Conservation (phyloP, 371 early-diverging fungal species). For the Mortierella polycephala region DNA sequence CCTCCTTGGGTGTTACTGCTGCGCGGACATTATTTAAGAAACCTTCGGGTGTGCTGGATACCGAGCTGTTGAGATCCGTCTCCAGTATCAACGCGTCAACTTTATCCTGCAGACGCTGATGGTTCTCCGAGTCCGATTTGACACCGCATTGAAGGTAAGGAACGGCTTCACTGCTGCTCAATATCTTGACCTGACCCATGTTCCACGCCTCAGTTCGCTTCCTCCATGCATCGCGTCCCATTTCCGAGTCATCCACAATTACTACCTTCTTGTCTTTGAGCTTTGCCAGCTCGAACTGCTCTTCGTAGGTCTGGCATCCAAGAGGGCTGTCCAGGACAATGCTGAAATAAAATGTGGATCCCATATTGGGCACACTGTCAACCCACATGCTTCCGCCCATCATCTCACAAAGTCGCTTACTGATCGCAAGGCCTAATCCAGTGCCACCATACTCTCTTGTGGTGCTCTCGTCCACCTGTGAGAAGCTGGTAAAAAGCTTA, state of each 20-base stretch:
- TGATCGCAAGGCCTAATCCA: slow-evolving; percentile 57
- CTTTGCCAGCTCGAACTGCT: slow-evolving; percentile 36
- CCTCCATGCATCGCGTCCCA: slow-evolving; percentile 43
- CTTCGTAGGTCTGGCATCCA: slow-evolving; percentile 32
- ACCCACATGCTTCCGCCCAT: slow-evolving; percentile 56
- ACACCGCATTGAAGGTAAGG: slow-evolving; percentile 14
- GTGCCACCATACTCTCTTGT: slow-evolving; percentile 67
- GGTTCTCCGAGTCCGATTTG: background rate
- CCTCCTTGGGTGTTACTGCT: background rate
- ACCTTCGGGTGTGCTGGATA: slow-evolving; percentile 25
- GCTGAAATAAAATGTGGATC: slow-evolving; percentile 53
- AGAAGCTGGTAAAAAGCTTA: slow-evolving; percentile 69
- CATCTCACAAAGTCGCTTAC: slow-evolving; percentile 53
- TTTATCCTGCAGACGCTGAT: slow-evolving; percentile 20
- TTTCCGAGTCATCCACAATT: slow-evolving; percentile 30
- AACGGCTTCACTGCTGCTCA: slow-evolving; percentile 26
- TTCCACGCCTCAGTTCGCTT: slow-evolving; percentile 34
- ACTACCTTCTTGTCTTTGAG: slow-evolving; percentile 26
- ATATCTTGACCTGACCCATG: slow-evolving; percentile 31
- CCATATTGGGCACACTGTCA: slow-evolving; percentile 29
- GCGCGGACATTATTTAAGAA: slow-evolving; percentile 33
- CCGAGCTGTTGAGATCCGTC: slow-evolving; percentile 28
- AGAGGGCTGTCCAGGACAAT: slow-evolving; percentile 45
- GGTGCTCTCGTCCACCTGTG: slow-evolving; percentile 67
- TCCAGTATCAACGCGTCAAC: slow-evolving; percentile 48